Base-by-base conservation (phyloP, 1,284 basidiomycete species). In the Phylloporus gajari region DNA sequence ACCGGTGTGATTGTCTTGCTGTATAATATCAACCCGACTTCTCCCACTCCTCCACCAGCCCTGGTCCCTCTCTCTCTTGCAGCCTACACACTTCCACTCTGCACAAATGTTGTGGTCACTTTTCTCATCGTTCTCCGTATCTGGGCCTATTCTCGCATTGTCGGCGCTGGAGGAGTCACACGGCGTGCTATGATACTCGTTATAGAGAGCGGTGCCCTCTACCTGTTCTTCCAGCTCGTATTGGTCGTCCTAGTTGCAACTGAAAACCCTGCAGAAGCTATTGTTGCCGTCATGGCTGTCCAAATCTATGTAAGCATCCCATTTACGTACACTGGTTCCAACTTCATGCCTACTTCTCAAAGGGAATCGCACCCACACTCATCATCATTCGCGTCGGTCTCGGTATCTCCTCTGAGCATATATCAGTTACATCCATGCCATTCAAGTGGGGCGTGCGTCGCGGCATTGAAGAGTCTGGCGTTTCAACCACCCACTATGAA, bases 171-270 rank as follows among this genome's bases (percentile, higher is more conserved):
- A n/a, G 71, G 78, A 21, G 73, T 60, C 4, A 70, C 76, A 3
- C 75, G 68, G 48, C 75, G 71, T 35, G 83, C 80, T 30, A 82
- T 78, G 68, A 75, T 68, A 62, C 82, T 87, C 67, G 74, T 86
- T 72, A 70, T 87, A 71, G 86, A 86, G 75, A 84, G 83, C 56
- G 86, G 85, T 1, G 74, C 75, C 64, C 80, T 87, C 48, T 86
- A 85, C 73, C 79, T 87, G n/a, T 66, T 79, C 23, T 77, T 78
- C 48, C 85, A 87, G 70, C 73, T 87, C 65, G 56, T 85, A 46
- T 85, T 86, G 42, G 83, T 86, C 69, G 72, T 83, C 15, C 78
- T 86, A 30, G 83, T 84, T 69, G 79, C 83, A 42, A 66, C 82
- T 35, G 53, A 72, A 25, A 78, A 81, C 70, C 78, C 82, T 25